Percentiles rank a stretch among this genome's conserved stretches.
Evolutionary conservation across 129 eudicot genomes (phyloP).

Genomic region (Sambucus nigra): DNA sequence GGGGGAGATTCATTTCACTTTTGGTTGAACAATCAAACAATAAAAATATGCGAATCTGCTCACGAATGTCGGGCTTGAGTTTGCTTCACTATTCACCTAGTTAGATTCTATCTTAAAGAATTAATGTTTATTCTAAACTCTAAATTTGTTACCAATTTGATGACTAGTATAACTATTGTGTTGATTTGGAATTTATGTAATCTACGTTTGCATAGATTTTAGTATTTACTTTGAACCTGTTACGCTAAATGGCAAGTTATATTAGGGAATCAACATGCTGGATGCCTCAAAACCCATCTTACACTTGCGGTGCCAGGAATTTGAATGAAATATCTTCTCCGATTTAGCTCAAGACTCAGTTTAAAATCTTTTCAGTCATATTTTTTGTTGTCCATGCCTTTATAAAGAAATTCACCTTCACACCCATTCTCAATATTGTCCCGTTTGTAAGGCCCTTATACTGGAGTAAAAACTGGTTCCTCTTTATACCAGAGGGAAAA

Average conservation of each 20-base stretch:
- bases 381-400: slow-evolving; percentile 84
- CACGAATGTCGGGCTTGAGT: background rate
- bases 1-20: too few species aligned
- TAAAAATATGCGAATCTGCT: too few species aligned
- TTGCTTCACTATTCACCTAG: background rate
- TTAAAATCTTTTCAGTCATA: slow-evolving; percentile 71
- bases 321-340: slow-evolving; percentile 78
- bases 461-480: slow-evolving; percentile 65
- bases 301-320: slow-evolving; percentile 44
- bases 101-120: background rate
- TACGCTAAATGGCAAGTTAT: slow-evolving; percentile 26
- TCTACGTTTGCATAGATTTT: background rate
- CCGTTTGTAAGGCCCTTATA: slow-evolving; percentile 77
- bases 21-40: too few species aligned
- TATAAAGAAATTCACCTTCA: slow-evolving; percentile 71
- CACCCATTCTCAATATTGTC: slow-evolving; percentile 77
- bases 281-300: slow-evolving; percentile 34
- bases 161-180: background rate
- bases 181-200: background rate
- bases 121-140: background rate
- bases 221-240: background rate
- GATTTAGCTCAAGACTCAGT: slow-evolving; percentile 86
- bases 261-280: slow-evolving; percentile 22
- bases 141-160: background rate
- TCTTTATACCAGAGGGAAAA: slow-evolving; percentile 65